Base-by-base conservation (phyloP, 1,284 basidiomycete genomes). In the Fomitopsis schrenkii region DNA sequence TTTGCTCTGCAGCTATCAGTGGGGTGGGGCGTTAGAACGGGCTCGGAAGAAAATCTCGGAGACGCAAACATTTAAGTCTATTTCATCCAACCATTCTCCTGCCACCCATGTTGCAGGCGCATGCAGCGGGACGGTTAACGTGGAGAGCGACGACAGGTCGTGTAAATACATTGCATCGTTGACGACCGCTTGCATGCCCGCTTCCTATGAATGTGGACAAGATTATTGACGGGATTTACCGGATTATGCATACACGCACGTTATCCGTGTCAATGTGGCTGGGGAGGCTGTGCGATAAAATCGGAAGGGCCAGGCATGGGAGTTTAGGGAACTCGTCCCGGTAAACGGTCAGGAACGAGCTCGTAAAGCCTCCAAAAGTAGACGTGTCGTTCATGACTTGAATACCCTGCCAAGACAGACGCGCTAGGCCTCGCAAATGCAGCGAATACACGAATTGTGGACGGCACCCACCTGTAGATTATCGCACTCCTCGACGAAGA, bases 401-500 rank as follows among this genome's bases (percentile, higher is more conserved):
- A 26, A 91, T 66, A 12, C 90, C 90, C 88, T 91, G 65, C 17
- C 33, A 58, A 58, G 30, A 33, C 17, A 3, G 35, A 36, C 12
- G 38, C 19, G 45, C 30, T 38, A 36, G 5, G 15, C 10, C 46
- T 28, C 28, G 50, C 22, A 48, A 14, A 19, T 45, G 9, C 5
- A 15, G 45, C 14, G n/a, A 14, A 26, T 22, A 48, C 26, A 30
- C 46, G 46, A 30, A 15, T 44, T 22, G 26, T 17, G 35, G 38
- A 57, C 9, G 33, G 36, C 28, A 62, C 69, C 30, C 67, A 88
- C 90, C 81, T 93, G 91, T 8, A 88, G 77, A 55, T 80, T 80
- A 70, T 92, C 83, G 68, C 88, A 90, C 65, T 91, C 89, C 70
- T 93, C 91, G 2, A 88, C 77, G 62, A 90, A 83, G 14, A 79